Evolutionary conservation across 106 monocot genomes (phyloP).

Genomic region (Cymbidium sinense): DNA sequence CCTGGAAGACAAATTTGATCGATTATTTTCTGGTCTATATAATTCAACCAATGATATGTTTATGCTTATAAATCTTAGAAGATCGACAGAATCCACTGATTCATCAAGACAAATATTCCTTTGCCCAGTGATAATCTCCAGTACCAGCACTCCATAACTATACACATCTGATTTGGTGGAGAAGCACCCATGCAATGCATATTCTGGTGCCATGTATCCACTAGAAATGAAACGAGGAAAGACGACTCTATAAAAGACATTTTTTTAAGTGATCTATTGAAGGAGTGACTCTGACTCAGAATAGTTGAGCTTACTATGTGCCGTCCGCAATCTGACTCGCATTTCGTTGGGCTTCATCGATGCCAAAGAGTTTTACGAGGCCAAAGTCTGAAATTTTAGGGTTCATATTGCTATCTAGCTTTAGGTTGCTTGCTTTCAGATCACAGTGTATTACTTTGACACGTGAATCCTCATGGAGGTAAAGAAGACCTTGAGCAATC

Average conservation of each 20-base stretch:
- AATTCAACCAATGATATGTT: neutral
- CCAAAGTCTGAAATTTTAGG: conserved; percentile 21
- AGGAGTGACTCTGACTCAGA: too few species aligned
- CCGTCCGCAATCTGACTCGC: conserved; percentile 9
- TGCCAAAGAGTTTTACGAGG: conserved; percentile 1
- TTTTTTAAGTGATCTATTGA: neutral
- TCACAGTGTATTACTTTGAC: conserved; percentile 12
- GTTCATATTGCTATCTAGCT: conserved; percentile 13
- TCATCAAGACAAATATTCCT: conserved; percentile 6
- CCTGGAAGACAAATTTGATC: conserved; percentile 3
- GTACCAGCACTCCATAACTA: conserved; percentile 10
- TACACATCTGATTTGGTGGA: conserved; percentile 13
- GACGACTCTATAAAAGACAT: neutral
- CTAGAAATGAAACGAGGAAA: neutral
- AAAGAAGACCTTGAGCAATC: conserved; percentile 14
- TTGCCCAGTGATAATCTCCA: conserved; percentile 11
- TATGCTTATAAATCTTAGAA: conserved; percentile 3
- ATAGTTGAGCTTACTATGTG: conserved; percentile 4
- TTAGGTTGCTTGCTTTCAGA: conserved; percentile 15
- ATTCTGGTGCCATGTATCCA: conserved; percentile 15
- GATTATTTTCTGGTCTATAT: too few species aligned
- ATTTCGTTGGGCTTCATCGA: conserved; percentile 1
- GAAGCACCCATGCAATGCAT: conserved; percentile 6
- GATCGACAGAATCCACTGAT: neutral
- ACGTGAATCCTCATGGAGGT: conserved; percentile 14